Evolutionary conservation across 1,284 basidiomycete genomes (phyloP), one percentile per base, ranked within the genome.

Genomic region (Microbotryum silenes-acaulis): DNA sequence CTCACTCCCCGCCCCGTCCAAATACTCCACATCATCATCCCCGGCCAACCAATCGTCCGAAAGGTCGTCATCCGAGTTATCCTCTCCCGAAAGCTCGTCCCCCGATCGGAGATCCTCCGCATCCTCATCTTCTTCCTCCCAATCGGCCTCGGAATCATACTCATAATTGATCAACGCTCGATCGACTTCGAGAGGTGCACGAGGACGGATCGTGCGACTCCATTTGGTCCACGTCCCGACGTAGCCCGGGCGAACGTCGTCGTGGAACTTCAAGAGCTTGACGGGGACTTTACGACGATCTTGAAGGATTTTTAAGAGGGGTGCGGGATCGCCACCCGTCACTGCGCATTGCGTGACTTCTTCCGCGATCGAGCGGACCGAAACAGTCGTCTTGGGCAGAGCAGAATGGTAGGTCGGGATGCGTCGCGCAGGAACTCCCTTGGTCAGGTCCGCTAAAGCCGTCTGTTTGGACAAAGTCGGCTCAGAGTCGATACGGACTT

Each of bases 131-230:
- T 89, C 89, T 56, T 85, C 85, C 66, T 88, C 88, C 88, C 88
- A 91, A 70, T 91, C 88, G 67, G 83, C 88, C 21, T 87, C 89
- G 59, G 86, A 89, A 75, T 91, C 89, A 71, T 89, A 88, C 16
- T 81, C 79, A 74, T 92, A 92, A 75, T 92, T 88, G 58, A 86
- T 79, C 23, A 81, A 79, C 6, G 84, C 76, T 8, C 82, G 77
- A 70, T 92, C 90, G 64, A 81, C 80, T 4, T 79, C 81, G 63
- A 89, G 84, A 2, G 90, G 88, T 37, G 79, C 81, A n/a, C 89
- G 82, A 9, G 87, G 83, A 2, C 86, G 84, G 60, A 92, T 82
- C 56, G 82, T 75, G 18, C 78, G 78, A 25, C 87, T 89, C 62
- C 79, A 82, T 55, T 85, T 83, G 12, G 88, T 89, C 86, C 87